These are phyloP conservation scores for Ustilago sp. DNA, from an alignment of 1,284 basidiomycete genomes.

Conservation along the genomic window DNA sequence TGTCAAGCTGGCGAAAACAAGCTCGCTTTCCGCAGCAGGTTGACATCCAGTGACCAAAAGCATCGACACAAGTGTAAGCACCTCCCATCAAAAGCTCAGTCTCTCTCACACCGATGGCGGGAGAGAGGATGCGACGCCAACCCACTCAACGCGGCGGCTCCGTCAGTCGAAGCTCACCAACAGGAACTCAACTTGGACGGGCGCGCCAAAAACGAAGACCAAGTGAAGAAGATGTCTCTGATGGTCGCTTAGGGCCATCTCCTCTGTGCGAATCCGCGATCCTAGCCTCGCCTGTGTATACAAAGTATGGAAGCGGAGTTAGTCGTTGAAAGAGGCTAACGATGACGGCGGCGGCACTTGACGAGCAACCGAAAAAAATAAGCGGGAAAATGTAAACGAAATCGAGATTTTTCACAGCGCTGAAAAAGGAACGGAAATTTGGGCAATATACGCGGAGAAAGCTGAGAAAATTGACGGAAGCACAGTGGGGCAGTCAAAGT, in stretches of 20 bases:
- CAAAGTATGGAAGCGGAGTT: neutral
- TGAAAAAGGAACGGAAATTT: constrained; percentile 7
- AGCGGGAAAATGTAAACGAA: constrained; percentile 2
- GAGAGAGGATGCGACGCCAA: neutral
- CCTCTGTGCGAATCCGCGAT: neutral
- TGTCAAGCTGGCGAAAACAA: neutral
- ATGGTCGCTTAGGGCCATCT: constrained; percentile 8
- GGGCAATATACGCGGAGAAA: constrained; percentile 9
- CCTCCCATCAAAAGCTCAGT: neutral
- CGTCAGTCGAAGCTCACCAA: constrained; percentile 4
- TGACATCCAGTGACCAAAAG: neutral
- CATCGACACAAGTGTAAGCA: neutral
- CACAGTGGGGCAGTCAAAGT: constrained; percentile 29
- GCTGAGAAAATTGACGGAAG: neutral
- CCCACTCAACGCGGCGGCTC: constrained; percentile 6
- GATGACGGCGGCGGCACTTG: constrained; percentile 17
- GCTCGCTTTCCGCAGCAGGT: neutral
- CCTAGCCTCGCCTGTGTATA: neutral
- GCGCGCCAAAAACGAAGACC: constrained; percentile 11
- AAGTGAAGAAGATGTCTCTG: constrained; percentile 1
- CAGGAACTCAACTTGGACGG: neutral
- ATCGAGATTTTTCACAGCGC: neutral
- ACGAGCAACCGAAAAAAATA: constrained; percentile 9
- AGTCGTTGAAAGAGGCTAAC: neutral
- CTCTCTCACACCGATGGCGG: neutral